A percentile compares a stretch with the other conserved stretches of the same genome.
phyloP scores from a whole-genome alignment of 495 filamentous ascomycete species.

The Penicillium desertorum region DNA sequence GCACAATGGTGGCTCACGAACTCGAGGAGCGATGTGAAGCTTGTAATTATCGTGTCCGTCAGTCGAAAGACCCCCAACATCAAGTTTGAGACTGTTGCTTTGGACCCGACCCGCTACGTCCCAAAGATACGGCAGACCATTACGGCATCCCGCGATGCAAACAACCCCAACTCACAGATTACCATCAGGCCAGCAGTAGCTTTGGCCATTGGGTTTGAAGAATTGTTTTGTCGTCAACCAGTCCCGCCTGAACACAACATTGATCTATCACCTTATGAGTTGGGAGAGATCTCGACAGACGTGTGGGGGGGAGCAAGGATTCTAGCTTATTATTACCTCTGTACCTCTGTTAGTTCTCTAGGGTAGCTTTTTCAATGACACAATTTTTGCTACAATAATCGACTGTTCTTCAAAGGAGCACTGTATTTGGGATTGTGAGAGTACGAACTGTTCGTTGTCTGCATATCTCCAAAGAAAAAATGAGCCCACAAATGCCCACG shows the following conservation, averaged over 20 bases:
- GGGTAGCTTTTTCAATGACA: background rate
- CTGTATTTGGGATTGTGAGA: no score
- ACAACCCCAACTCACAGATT: background rate
- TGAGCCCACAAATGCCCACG: no score
- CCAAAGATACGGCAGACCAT: background rate
- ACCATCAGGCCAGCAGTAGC: background rate
- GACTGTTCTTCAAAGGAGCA: no score
- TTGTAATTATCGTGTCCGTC: background rate
- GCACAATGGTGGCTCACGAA: slow-evolving; percentile 3
- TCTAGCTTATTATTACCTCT: background rate
- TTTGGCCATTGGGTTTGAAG: background rate
- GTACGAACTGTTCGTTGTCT: no score
- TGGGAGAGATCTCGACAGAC: background rate
- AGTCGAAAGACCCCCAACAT: background rate
- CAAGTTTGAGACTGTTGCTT: background rate
- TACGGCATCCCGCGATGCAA: background rate
- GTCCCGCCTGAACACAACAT: background rate
- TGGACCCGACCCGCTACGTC: background rate
- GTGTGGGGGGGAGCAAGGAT: background rate
- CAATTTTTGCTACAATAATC: background rate
- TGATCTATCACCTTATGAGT: background rate
- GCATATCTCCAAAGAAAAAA: no score
- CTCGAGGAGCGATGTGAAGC: background rate
- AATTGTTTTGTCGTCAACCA: background rate
- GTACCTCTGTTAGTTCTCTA: background rate